phyloP scores from a whole-genome alignment of 495 filamentous ascomycete species.

The Cercophora newfieldiana region DNA sequence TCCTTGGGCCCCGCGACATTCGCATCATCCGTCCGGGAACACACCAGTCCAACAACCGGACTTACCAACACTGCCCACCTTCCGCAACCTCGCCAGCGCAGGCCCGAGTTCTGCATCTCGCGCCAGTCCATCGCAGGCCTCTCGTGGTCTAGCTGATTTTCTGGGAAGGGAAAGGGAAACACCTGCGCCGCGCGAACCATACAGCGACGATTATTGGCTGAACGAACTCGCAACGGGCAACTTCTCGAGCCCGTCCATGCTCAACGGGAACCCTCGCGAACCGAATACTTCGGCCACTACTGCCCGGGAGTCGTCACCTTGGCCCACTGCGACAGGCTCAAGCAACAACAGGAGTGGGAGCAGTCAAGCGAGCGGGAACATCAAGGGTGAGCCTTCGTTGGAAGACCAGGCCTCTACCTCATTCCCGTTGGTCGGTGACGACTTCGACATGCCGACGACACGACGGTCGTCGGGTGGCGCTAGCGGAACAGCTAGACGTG shows the following conservation, averaged over 20 bases:
- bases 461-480: neutral
- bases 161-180: neutral
- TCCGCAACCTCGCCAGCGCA: neutral
- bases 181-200: neutral
- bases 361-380: neutral
- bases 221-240: constrained; percentile 29
- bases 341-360: neutral
- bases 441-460: neutral
- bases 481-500: neutral
- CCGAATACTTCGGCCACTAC: no score
- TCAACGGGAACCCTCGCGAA: constrained; percentile 13
- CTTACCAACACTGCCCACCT: neutral
- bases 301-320: neutral
- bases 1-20: neutral
- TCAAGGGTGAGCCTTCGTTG: neutral
- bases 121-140: neutral
- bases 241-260: constrained; percentile 41
- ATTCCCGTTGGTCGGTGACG: neutral
- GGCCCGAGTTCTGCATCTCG: neutral
- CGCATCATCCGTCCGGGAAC: neutral
- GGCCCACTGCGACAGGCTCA: neutral
- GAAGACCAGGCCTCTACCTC: no score
- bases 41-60: neutral
- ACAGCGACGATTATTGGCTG: constrained; percentile 35
- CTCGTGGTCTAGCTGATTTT: neutral